Base-by-base conservation (phyloP, 257 asterid species). In the Plantago major region DNA sequence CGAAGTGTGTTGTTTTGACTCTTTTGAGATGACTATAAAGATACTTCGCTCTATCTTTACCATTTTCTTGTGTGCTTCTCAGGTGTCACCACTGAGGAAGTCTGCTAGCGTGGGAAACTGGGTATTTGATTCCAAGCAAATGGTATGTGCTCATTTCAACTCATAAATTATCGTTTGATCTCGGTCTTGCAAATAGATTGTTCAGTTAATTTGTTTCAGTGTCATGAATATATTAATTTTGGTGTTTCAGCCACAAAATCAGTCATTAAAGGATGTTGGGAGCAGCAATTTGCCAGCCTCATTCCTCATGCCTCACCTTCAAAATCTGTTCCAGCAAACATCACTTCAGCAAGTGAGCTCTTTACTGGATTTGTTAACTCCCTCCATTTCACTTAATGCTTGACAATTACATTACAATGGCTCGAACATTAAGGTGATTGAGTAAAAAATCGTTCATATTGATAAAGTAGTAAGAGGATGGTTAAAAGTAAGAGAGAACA, bases 81-180 rank as follows among this genome's bases (percentile, higher is more conserved):
- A 89, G 99, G 96, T 81, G 45, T 84, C 95, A 57, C 86, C 96
- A 28, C 74, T 93, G 66, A 83, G 90, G 84, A 93, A 89, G 82
- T 85, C 97, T 38, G 97, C 97, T 63, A 93, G 99, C 62, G 88
- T 93, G 42, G 99, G 97, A 56, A 86, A 73, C 68, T 93, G 99
- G 99, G 74, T 87, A 61, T 73, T 66, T 68, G 97, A 93, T 47
- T 73, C 91, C 59, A 89, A 79, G 84, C 89, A 70, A 65, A 70
- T 72, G 94, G 99, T 89, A 94, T 80, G 50, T 62, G 63, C 66
- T 44, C 40, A 45, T 17, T 61, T 58, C 66, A 22, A 60, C 55
- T 19, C 62, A 65, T 67, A 56, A 37, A 46, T 56, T 58, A 54
- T 44, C 43, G 30, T 64, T 70, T 65, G 56, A 22, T 61, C 50